phyloP scores from a whole-genome alignment of 805 yeast species.

The Starmerella ratchasimensis region DNA sequence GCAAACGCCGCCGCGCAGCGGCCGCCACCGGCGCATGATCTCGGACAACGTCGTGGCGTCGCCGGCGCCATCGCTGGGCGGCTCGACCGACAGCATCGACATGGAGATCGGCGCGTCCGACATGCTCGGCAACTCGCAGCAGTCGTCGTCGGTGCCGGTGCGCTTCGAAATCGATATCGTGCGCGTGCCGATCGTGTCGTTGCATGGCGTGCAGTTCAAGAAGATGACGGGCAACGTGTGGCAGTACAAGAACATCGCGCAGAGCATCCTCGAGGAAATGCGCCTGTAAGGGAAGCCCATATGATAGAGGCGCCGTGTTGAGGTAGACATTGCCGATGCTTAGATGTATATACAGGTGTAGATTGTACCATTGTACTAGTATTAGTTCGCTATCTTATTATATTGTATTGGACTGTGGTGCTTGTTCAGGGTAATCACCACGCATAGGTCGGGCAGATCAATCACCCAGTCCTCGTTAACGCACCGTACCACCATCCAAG shows the following conservation, averaged over 20 bases:
- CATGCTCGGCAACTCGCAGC: constrained; percentile 25
- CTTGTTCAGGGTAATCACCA: no score
- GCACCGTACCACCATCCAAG: no score
- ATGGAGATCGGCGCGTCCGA: constrained; percentile 27
- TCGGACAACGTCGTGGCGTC: constrained; percentile 15
- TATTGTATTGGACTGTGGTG: no score
- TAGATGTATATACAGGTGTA: neutral
- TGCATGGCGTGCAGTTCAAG: constrained; percentile 91
- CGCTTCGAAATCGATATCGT: constrained; percentile 85
- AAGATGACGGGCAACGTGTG: constrained; percentile 87
- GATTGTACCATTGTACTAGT: no score
- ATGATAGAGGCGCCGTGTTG: neutral
- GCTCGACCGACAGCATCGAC: constrained; percentile 23
- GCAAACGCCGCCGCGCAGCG: constrained; percentile 12
- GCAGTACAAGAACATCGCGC: constrained; percentile 84
- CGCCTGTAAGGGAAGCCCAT: constrained; percentile 44
- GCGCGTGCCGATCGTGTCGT: constrained; percentile 76
- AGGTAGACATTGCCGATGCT: neutral
- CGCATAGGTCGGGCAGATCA: no score
- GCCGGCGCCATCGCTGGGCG: constrained; percentile 8
- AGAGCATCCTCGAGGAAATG: constrained; percentile 62
- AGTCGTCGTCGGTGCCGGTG: constrained; percentile 39
- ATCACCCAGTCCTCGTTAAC: no score
- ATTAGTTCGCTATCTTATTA: no score
- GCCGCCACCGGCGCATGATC: constrained; percentile 14